Evolutionary conservation across 2,329 filamentous ascomycete species (phyloP).

Genomic region (Phyllosticta citribraziliensis): DNA sequence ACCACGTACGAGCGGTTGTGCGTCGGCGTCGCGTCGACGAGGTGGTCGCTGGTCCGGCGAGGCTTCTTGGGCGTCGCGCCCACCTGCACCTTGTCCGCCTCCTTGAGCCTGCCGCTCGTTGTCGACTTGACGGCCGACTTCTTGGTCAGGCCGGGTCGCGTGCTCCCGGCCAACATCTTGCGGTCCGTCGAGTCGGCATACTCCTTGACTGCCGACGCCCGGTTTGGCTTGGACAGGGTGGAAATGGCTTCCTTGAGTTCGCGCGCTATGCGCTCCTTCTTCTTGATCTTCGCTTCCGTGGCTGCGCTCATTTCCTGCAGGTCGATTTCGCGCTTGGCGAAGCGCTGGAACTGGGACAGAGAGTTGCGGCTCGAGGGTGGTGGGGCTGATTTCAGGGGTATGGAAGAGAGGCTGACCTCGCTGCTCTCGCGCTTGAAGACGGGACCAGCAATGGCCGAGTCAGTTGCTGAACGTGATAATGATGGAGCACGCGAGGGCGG

Average conservation of each 20-base stretch:
- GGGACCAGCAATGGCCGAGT: slow-evolving; percentile 41
- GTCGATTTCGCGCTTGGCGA: slow-evolving; percentile 45
- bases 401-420: slow-evolving; percentile 44
- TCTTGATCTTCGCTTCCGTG: slow-evolving; percentile 50
- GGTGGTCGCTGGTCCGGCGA: neutral
- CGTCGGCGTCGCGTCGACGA: neutral
- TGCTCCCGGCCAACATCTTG: neutral
- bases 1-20: neutral
- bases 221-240: slow-evolving; percentile 65
- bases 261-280: slow-evolving; percentile 57
- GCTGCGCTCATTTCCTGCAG: slow-evolving; percentile 43
- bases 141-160: neutral
- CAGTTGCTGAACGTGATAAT: slow-evolving; percentile 59
- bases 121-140: slow-evolving; percentile 18
- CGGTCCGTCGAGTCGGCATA: slow-evolving; percentile 55
- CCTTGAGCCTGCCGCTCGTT: neutral
- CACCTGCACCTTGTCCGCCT: neutral
- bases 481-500: slow-evolving; percentile 45
- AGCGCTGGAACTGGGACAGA: slow-evolving; percentile 34
- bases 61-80: slow-evolving; percentile 19
- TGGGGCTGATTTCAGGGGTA: slow-evolving; percentile 37
- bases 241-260: slow-evolving; percentile 66
- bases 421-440: slow-evolving; percentile 60
- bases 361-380: slow-evolving; percentile 24
- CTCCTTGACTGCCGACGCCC: slow-evolving; percentile 56